Percentiles rank a stretch among this genome's conserved stretches.
Evolutionary conservation across 495 filamentous ascomycete species (phyloP).

Genomic region (Tuber aestivum): DNA sequence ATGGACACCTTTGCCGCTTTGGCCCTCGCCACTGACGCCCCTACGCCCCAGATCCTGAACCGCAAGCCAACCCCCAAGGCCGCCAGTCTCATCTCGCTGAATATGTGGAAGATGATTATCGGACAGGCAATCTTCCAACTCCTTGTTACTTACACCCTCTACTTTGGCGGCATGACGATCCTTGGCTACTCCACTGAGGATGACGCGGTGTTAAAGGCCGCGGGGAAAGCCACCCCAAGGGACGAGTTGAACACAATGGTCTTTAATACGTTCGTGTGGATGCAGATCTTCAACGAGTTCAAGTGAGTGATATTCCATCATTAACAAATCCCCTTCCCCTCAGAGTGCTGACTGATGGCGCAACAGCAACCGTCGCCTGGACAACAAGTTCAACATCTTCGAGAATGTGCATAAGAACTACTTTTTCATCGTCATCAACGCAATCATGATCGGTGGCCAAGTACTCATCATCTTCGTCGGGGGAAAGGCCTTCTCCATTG

Average conservation of each 20-base stretch:
- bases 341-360: conserved; percentile 39
- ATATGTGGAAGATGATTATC: conserved; percentile 96
- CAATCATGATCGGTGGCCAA: conserved; percentile 71
- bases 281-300: conserved; percentile 95
- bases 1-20: conserved; percentile 90
- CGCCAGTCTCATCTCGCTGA: conserved; percentile 68
- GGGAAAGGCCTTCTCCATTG: conserved; percentile 65
- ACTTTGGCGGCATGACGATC: conserved; percentile 62
- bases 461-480: conserved; percentile 76
- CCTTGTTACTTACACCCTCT: conserved; percentile 67
- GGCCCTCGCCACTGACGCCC: conserved; percentile 78
- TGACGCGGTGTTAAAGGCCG: conserved; percentile 40
- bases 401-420: conserved; percentile 70
- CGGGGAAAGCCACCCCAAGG: not conserved
- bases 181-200: conserved; percentile 50
- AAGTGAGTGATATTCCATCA: conserved; percentile 54
- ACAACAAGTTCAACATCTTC: conserved; percentile 86
- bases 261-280: conserved; percentile 94
- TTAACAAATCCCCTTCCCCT: not conserved
- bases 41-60: conserved; percentile 69
- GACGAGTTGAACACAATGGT: conserved; percentile 63
- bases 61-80: conserved; percentile 78
- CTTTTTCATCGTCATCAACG: conserved; percentile 78
- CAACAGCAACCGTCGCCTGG: conserved; percentile 68
- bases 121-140: conserved; percentile 82